Conservation (phyloP, 768 basidiomycete genomes). For the Mycena rosella region DNA sequence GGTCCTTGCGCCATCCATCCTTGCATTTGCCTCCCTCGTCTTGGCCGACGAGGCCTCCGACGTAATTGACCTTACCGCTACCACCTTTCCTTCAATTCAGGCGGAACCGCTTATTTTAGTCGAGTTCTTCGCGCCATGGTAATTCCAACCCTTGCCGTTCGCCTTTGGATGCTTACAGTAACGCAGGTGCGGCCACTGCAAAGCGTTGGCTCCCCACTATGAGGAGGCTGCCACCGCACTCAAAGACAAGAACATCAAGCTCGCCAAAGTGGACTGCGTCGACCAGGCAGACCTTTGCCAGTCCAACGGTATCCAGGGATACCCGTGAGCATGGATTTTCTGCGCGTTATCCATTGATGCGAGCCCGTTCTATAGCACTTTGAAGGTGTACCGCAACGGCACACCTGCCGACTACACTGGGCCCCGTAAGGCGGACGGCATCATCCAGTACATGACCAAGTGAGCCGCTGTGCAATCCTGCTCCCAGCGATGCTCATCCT, state of each 20-base stretch:
- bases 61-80: constrained; percentile 81
- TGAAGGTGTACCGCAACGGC: constrained; percentile 94
- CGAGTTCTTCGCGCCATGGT: constrained; percentile 97
- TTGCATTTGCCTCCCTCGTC: constrained; percentile 65
- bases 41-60: constrained; percentile 76
- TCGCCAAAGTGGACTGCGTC: constrained; percentile 98
- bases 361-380: constrained; percentile 65
- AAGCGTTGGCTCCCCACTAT: constrained; percentile 93
- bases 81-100: constrained; percentile 77
- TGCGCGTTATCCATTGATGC: not conserved
- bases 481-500: constrained; percentile 20
- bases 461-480: constrained; percentile 51
- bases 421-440: constrained; percentile 94
- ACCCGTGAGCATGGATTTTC: constrained; percentile 75
- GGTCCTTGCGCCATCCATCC: constrained; percentile 64
- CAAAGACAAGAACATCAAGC: constrained; percentile 89
- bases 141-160: constrained; percentile 28
- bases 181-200: constrained; percentile 95
- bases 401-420: constrained; percentile 85
- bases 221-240: constrained; percentile 94
- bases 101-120: constrained; percentile 84
- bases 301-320: constrained; percentile 88
- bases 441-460: constrained; percentile 97
- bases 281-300: constrained; percentile 94
- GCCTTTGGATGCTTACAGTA: not conserved